phyloP scores from a whole-genome alignment of 2,329 filamentous ascomycete species.

The Aspergillus thermomutatus region DNA sequence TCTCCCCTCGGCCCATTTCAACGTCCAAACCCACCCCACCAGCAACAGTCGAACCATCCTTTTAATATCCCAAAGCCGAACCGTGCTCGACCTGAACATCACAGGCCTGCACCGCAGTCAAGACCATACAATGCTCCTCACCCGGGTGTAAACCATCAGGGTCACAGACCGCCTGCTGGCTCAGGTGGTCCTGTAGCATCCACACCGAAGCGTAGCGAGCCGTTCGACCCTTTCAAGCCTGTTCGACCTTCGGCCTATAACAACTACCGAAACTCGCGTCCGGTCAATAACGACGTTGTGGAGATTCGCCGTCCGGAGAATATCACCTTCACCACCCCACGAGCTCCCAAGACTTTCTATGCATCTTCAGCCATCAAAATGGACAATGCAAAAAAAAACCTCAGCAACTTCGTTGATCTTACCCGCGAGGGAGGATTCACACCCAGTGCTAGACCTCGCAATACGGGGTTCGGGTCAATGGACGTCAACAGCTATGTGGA shows the following conservation, averaged over 20 bases:
- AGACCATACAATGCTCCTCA: constrained; percentile 19
- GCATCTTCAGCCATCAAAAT: constrained; percentile 43
- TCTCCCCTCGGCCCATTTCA: constrained; percentile 49
- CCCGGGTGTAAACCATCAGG: constrained; percentile 9
- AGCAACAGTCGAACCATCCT: constrained; percentile 36
- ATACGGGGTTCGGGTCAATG: constrained; percentile 51
- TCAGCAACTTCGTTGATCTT: constrained; percentile 49
- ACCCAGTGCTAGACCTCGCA: constrained; percentile 43
- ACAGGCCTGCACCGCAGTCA: constrained; percentile 33
- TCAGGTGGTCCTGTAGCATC: constrained; percentile 17
- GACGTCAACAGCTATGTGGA: constrained; percentile 54
- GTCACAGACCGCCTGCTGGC: constrained; percentile 16
- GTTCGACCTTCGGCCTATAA: constrained; percentile 37
- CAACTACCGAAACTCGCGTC: constrained; percentile 22
- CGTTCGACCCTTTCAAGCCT: constrained; percentile 40
- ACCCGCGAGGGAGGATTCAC: constrained; percentile 47
- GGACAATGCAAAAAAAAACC: constrained; percentile 42
- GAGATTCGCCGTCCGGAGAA: constrained; percentile 51
- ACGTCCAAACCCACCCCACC: constrained; percentile 29
- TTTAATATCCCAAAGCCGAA: constrained; percentile 54
- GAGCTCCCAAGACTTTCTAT: constrained; percentile 52
- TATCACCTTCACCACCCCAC: constrained; percentile 45
- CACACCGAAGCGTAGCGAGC: constrained; percentile 26
- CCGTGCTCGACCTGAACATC: constrained; percentile 49
- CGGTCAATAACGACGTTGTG: constrained; percentile 32